Conservation (phyloP, 257 asterid genomes). For the Scutellaria baicalensis region DNA sequence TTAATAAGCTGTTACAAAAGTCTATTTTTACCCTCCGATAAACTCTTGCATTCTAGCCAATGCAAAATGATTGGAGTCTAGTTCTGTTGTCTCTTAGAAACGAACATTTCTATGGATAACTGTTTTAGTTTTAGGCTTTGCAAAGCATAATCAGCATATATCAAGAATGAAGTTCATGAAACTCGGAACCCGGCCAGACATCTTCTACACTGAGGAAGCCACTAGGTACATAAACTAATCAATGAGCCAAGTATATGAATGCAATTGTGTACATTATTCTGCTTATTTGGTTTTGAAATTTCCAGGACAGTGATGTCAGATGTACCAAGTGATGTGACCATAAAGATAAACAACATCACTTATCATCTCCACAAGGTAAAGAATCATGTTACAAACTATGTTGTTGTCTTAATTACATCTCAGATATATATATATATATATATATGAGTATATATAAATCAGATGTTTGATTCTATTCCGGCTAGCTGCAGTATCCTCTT, state of each 20-base stretch:
- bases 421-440: not conserved
- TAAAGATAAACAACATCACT: conserved; percentile 33
- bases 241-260: not conserved
- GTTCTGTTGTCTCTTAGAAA: too few relatives aligned
- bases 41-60: too few relatives aligned
- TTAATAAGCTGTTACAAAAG: too few relatives aligned
- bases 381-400: not conserved
- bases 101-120: too few relatives aligned
- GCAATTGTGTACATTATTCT: too few relatives aligned
- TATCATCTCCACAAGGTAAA: conserved; percentile 56
- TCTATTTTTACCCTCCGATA: too few relatives aligned
- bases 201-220: conserved; percentile 68
- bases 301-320: conserved; percentile 45
- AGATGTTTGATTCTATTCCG: conserved; percentile 11
- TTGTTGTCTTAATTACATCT: not conserved
- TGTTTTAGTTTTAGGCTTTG: not conserved
- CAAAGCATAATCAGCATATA: not conserved
- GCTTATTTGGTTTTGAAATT: not conserved
- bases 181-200: conserved; percentile 72
- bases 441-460: too few relatives aligned
- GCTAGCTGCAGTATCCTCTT: conserved; percentile 54
- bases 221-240: conserved; percentile 33
- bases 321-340: conserved; percentile 41
- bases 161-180: conserved; percentile 72
- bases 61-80: too few relatives aligned